Base-by-base conservation (phyloP, 371 early-diverging fungal species). In the Mucor lusitanicus region DNA sequence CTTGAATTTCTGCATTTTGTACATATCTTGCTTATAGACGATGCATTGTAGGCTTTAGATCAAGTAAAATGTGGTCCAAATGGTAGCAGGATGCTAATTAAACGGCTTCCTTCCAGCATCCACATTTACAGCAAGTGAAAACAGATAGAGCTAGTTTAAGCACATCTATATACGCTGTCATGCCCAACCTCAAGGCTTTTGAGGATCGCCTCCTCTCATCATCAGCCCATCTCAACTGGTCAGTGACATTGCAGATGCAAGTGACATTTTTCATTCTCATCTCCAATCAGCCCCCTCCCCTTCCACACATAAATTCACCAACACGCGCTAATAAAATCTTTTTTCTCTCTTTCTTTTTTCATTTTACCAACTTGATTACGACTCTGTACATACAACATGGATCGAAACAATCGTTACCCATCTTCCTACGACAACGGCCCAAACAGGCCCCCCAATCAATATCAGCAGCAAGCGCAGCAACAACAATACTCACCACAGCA, bases 391-490 rank as follows among this genome's bases (percentile, higher is more conserved):
- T 21, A 48, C 35, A 46, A 48, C 30, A 71, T 67, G 67, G 67
- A 67, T 42, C 61, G 61, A 42, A 60, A 40, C 56, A 74, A 59
- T 67, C 70, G 74, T 23, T 70, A 64, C 61, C 30, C 67, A 64
- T 40, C 17, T 1, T 68, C 74, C 15, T 74, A 74, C 42, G 74
- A 74, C 32, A 59, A 53, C 59, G 61, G 57, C 19, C 21, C 46
- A 21, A 11, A 21, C 11, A 46, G 46, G 4, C 72, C 68, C 56
- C 57, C 64, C 17, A 57, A 59, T 28, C 64, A 63, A 32, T 46
- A 35, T 12, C 37, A 60, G n/a, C 39, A 46, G 23, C 46, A 46
- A 61, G 37, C 37, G 12, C 61, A 42, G 12, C 61, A 61, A 3
- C 39, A 15, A 6, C 8, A 33, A 3, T 33, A 3, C 6, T 7